Evolutionary conservation across 768 basidiomycete genomes (phyloP), one percentile per base, ranked within the genome.

Genomic region (Infundibulicybe gibba): DNA sequence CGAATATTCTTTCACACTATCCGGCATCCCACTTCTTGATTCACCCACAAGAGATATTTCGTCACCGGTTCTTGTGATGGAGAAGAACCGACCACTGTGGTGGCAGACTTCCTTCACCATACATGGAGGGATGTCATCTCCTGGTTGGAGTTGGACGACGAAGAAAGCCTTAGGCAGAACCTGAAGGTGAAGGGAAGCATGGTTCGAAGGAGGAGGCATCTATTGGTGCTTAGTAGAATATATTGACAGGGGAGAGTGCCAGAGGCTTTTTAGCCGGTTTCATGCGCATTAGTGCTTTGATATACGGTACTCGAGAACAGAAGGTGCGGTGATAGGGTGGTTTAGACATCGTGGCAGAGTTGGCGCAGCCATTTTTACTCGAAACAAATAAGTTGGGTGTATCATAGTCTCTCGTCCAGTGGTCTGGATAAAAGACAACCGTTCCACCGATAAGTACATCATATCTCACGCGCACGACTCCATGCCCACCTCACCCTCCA

Each of bases 11-110:
- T 61, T 58, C 46, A 65, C 66, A 14, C 43, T 54, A 14, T 67
- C 58, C 15, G 68, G 67, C 61, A 72, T 66, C 44, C 50, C 62
- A 12, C 66, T 54, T 12, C 66, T 63, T 17, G 61, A 57, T 56
- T 77, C 66, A 13, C 75, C 73, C n/a, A 81, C 77, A 44, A 86
- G 54, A 2, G 83, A 85, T 2, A 81, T 64, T 54, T 87, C 84
- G 30, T 85, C 81, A 6, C 55, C 55, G 5, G 83, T 85, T 41
- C 76, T 66, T 20, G 83, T 84, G 32, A 85, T 62, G 1, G 79
- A 83, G 45, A 83, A 59, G 54, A 84, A 68, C 11, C 56, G 50
- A 2, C 58, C 54, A 21, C 43, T 61, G 30, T 56, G 57, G 33
- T 55, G 53, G 11, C 57, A 61, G 17, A 64, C 45, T 41, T 62